Percentiles rank a stretch among this genome's conserved stretches.
phyloP scores from a whole-genome alignment of 768 basidiomycete genomes.

The Xerocomellus intermedius region DNA sequence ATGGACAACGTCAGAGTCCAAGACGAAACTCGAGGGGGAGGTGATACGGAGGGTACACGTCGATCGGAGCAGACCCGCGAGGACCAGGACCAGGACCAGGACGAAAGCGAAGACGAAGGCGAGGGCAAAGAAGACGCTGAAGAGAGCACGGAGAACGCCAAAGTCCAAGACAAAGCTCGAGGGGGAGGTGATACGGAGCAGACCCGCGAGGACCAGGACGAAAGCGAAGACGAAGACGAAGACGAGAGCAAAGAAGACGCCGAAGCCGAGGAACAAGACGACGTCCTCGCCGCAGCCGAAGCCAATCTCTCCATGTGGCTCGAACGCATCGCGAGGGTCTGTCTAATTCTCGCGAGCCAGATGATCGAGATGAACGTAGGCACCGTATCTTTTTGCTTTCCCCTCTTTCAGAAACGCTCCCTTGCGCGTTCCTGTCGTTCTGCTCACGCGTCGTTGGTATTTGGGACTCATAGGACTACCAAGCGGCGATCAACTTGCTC shows the following conservation, averaged over 20 bases:
- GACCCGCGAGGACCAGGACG: neutral
- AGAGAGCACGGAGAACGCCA: neutral
- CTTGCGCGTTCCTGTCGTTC: neutral
- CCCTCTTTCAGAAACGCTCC: neutral
- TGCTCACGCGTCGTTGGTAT: neutral
- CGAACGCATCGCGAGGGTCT: constrained; percentile 74
- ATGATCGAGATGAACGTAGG: constrained; percentile 81
- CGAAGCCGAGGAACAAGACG: constrained; percentile 9
- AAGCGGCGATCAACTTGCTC: constrained; percentile 65
- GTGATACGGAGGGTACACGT: neutral
- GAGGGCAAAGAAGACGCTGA: neutral
- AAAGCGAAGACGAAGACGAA: neutral
- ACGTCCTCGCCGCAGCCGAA: constrained; percentile 26
- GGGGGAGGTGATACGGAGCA: too few relatives aligned
- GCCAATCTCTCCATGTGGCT: constrained; percentile 69
- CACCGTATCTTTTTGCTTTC: neutral
- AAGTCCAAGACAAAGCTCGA: neutral
- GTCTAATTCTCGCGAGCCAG: constrained; percentile 77
- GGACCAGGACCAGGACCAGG: constrained; percentile 23
- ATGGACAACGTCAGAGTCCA: too few relatives aligned
- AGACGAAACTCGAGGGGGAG: neutral
- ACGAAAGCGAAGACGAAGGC: neutral
- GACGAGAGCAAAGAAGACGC: neutral
- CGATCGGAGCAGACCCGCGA: constrained; percentile 1
- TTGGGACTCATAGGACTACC: constrained; percentile 52